Base-by-base conservation (phyloP, 2,329 filamentous ascomycete genomes). In the Calonectria naviculata region DNA sequence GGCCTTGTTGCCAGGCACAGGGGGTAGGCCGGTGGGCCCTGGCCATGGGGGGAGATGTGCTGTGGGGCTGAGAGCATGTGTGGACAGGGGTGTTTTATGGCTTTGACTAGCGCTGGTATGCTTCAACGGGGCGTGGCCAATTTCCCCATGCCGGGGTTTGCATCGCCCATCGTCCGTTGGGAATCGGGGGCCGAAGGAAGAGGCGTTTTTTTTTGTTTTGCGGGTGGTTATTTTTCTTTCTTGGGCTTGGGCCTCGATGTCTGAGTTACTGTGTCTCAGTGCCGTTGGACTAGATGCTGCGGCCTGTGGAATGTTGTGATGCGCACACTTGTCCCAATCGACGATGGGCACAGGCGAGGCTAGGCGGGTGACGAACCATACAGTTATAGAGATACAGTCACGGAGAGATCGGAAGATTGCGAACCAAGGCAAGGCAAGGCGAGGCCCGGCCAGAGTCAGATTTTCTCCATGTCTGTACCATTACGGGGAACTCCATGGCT, bases 121-220 rank as follows among this genome's bases (percentile, higher is more conserved):
- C 62, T 65, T 19, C 61, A 65, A 65, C 62, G 62, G 54, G 67
- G 67, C 67, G 65, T 65, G 61, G 52, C 36, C 56, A 70, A 70
- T 70, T 70, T 70, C 67, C 62, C 67, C 67, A 65, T 65, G 62
- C 67, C 52, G 49, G 67, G 67, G 62, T 61, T 44, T 34, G 67
- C 62, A 70, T 61, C 60, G 67, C 42, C 34, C 60, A 68, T 58
- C 41, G 54, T 44, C 61, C 61, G 67, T 70, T 70, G 44, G 21
- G 62, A 61, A 29, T 60, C 61, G 67, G 67, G 58, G 41, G 29
- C 34, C 19, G 38, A 44, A 29, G 26, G 19, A 42, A 44, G 41
- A 24, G 49, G 36, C 49, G 36, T 58, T 63, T 34, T 49, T 46
- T 31, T 47, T 21, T 46, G 8, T 34, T 21, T 42, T 38, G 17